Evolutionary conservation across 192 early-diverging fungal species (phyloP).

Genomic region (Podochytrium sp.): DNA sequence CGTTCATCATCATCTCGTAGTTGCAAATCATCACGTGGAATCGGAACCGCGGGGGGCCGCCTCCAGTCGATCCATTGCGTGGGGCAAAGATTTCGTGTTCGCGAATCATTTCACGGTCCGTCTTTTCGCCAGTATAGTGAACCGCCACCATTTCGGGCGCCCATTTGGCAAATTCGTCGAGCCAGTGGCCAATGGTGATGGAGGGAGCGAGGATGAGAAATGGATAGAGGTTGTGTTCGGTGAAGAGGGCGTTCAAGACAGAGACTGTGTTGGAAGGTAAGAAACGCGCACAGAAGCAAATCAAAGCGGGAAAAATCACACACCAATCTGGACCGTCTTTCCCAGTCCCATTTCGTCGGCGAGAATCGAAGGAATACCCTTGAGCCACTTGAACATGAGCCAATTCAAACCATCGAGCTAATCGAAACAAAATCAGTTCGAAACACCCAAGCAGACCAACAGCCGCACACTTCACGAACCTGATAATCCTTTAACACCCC

Average conservation of each 20-base stretch:
- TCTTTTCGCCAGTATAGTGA: slow-evolving; percentile 55
- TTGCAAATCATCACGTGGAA: slow-evolving; percentile 76
- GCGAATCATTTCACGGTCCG: slow-evolving; percentile 49
- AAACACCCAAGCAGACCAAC: neutral
- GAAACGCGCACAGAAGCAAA: neutral
- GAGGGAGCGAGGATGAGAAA: slow-evolving; percentile 72
- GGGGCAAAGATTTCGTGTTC: slow-evolving; percentile 55
- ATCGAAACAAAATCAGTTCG: neutral
- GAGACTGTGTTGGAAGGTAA: slow-evolving; percentile 39
- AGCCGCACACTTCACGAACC: slow-evolving; percentile 55
- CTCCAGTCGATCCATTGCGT: neutral
- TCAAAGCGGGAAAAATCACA: slow-evolving; percentile 9
- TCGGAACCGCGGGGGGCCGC: slow-evolving; percentile 22
- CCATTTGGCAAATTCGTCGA: slow-evolving; percentile 74
- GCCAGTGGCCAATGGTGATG: slow-evolving; percentile 70
- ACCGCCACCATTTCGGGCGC: slow-evolving; percentile 63
- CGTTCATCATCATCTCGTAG: slow-evolving; percentile 60
- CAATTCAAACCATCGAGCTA: slow-evolving; percentile 48
- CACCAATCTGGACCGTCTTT: slow-evolving; percentile 74
- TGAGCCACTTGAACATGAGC: slow-evolving; percentile 70
- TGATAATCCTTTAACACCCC: slow-evolving; percentile 71
- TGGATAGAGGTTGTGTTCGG: slow-evolving; percentile 55
- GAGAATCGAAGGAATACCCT: slow-evolving; percentile 61
- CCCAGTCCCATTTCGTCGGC: slow-evolving; percentile 82
- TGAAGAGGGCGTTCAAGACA: slow-evolving; percentile 54